A percentile compares a stretch with the other conserved stretches of the same genome.
These are phyloP conservation scores for Botryosphaeria dothidea DNA, from an alignment of 2,329 filamentous ascomycete species.

Conservation along the genomic window DNA sequence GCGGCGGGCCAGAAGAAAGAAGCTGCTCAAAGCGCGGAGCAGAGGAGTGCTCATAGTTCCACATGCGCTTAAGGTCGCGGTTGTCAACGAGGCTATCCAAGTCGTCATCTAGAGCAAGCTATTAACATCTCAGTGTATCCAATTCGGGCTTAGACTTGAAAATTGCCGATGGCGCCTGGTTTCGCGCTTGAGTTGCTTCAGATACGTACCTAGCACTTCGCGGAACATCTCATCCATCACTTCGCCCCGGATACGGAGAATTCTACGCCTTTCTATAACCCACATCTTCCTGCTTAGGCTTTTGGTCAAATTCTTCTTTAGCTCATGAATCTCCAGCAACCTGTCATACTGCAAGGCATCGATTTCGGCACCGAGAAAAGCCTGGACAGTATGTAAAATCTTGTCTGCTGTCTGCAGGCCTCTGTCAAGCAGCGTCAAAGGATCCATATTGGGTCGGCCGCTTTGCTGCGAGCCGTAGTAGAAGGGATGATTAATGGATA, in stretches of 20 bases:
- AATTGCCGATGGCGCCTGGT: no score
- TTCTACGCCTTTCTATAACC: slow-evolving; percentile 14
- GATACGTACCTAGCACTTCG: slow-evolving; percentile 3
- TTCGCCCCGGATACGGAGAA: slow-evolving; percentile 6
- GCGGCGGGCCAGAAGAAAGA: background rate
- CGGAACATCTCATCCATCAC: background rate
- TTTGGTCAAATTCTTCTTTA: slow-evolving; percentile 7
- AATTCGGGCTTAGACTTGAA: no score
- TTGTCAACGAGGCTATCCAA: slow-evolving; percentile 10
- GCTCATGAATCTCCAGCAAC: slow-evolving; percentile 14
- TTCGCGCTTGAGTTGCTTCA: no score
- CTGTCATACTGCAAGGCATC: slow-evolving; percentile 17
- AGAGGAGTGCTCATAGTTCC: slow-evolving; percentile 16
- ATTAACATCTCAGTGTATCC: background rate
- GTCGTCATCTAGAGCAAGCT: background rate
- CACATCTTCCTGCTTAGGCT: slow-evolving; percentile 15
- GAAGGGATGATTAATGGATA: slow-evolving; percentile 9
- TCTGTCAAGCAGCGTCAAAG: background rate
- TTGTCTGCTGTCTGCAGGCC: slow-evolving; percentile 1
- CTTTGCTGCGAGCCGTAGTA: background rate
- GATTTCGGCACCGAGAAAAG: slow-evolving; percentile 14
- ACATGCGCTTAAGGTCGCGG: slow-evolving; percentile 14
- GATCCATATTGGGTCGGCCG: background rate
- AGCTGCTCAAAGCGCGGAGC: background rate
- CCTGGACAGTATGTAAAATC: background rate